These are phyloP conservation scores for Candida sanyaensis DNA, from an alignment of 1,139 yeast genomes.

Conservation along the genomic window DNA sequence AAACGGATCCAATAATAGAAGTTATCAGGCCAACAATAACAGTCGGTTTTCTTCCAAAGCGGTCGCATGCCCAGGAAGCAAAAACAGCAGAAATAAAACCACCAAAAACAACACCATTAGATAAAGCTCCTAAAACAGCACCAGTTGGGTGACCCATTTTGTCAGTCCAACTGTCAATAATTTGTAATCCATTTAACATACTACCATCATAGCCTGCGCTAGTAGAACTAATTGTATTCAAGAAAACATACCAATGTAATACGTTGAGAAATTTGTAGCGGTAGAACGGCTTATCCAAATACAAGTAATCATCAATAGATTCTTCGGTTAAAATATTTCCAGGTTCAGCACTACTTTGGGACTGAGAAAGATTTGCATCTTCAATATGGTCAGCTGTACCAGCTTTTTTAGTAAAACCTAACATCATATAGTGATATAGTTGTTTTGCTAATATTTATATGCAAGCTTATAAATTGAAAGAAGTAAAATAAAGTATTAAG, in stretches of 20 bases:
- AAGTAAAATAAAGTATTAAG: too few relatives aligned
- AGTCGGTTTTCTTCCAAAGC: conserved; percentile 35
- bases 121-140: conserved; percentile 45
- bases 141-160: conserved; percentile 44
- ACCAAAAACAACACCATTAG: conserved; percentile 34
- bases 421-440: not conserved
- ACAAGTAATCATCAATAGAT: conserved; percentile 6
- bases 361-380: not conserved
- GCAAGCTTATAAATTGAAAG: too few relatives aligned
- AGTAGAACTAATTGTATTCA: conserved; percentile 46
- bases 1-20: conserved; percentile 36
- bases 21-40: conserved; percentile 28
- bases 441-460: too few relatives aligned
- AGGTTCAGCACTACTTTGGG: not conserved
- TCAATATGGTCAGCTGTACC: not conserved
- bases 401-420: not conserved
- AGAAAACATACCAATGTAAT: conserved; percentile 36
- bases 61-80: conserved; percentile 26
- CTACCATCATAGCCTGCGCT: conserved; percentile 56
- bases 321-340: not conserved
- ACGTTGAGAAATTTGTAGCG: conserved; percentile 33
- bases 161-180: conserved; percentile 35
- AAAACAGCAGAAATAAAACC: conserved; percentile 19
- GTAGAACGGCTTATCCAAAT: conserved; percentile 18
- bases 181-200: conserved; percentile 52